These are phyloP conservation scores for Calvatia gigantea DNA, from an alignment of 768 basidiomycete genomes.

Conservation along the genomic window DNA sequence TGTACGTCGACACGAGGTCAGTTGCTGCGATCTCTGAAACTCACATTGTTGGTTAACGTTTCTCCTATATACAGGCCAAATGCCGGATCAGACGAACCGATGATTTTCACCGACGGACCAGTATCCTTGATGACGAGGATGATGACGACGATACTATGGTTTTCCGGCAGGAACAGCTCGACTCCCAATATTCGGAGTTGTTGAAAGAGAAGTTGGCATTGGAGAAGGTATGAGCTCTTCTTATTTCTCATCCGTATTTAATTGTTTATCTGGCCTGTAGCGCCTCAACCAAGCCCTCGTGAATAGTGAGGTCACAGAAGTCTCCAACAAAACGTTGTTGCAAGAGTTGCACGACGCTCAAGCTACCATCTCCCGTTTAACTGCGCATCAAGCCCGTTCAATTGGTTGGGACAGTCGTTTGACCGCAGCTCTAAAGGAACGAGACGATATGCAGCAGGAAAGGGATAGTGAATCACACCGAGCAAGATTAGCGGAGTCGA, in stretches of 20 bases:
- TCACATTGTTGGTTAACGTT: background rate
- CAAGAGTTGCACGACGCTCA: slow-evolving; percentile 76
- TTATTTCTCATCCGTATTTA: slow-evolving; percentile 4
- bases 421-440: slow-evolving; percentile 62
- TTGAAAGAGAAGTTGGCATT: slow-evolving; percentile 57
- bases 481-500: slow-evolving; percentile 64
- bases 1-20: slow-evolving; percentile 66
- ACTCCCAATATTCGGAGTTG: slow-evolving; percentile 28
- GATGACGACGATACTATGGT: slow-evolving; percentile 22
- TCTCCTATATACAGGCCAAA: slow-evolving; percentile 15
- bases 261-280: slow-evolving; percentile 33
- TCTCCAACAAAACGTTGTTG: slow-evolving; percentile 69
- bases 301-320: slow-evolving; percentile 79
- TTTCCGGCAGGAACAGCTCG: slow-evolving; percentile 28
- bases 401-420: slow-evolving; percentile 70
- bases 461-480: slow-evolving; percentile 66
- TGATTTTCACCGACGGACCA: slow-evolving; percentile 18
- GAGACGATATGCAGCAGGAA: slow-evolving; percentile 84
- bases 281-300: slow-evolving; percentile 75
- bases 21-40: slow-evolving; percentile 17
- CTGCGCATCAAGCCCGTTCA: slow-evolving; percentile 64
- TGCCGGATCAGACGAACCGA: slow-evolving; percentile 17
- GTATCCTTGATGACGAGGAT: slow-evolving; percentile 3
- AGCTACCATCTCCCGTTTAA: slow-evolving; percentile 60
- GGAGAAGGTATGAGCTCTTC: slow-evolving; percentile 46